These are phyloP conservation scores for Alnus rubra DNA, from an alignment of 306 rosid genomes.

Conservation along the genomic window DNA sequence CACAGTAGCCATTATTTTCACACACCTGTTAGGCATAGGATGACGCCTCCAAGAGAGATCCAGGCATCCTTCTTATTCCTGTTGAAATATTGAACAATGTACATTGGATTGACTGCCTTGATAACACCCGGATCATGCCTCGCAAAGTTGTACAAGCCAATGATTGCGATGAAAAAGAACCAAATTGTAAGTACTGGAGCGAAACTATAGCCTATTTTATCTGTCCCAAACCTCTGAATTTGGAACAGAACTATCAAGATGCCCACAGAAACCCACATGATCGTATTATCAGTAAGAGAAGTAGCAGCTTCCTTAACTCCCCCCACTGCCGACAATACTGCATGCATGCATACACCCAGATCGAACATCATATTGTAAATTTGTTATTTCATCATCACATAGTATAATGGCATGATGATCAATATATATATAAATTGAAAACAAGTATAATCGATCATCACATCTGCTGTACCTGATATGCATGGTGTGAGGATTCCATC, in stretches of 20 bases:
- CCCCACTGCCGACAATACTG: conserved; percentile 31
- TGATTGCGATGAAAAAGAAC: conserved; percentile 31
- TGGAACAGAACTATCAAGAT: conserved; percentile 34
- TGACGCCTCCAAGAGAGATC: conserved; percentile 49
- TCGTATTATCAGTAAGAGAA: conserved; percentile 7
- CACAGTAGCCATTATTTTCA: not conserved
- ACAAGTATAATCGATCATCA: too few relatives aligned
- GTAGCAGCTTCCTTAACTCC: conserved; percentile 23
- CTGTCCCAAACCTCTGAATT: conserved; percentile 47
- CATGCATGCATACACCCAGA: not conserved
- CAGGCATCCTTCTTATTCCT: conserved; percentile 41
- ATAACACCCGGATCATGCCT: conserved; percentile 29
- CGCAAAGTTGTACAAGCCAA: conserved; percentile 44
- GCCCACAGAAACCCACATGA: conserved; percentile 42
- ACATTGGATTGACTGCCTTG: conserved; percentile 39
- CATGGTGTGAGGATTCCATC: conserved; percentile 46
- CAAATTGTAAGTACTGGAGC: conserved; percentile 42
- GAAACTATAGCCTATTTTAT: conserved; percentile 46
- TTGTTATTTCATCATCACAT: too few relatives aligned
- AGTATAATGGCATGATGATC: not conserved
- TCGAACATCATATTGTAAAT: not conserved
- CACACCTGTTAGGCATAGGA: conserved; percentile 42
- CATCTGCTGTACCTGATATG: conserved; percentile 31
- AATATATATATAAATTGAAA: too few relatives aligned
- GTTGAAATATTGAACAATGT: conserved; percentile 30